Evolutionary conservation across 352 stramenopile genomes (phyloP), one percentile per base, ranked within the genome.

Genomic region (Phytophthora ohioensis): DNA sequence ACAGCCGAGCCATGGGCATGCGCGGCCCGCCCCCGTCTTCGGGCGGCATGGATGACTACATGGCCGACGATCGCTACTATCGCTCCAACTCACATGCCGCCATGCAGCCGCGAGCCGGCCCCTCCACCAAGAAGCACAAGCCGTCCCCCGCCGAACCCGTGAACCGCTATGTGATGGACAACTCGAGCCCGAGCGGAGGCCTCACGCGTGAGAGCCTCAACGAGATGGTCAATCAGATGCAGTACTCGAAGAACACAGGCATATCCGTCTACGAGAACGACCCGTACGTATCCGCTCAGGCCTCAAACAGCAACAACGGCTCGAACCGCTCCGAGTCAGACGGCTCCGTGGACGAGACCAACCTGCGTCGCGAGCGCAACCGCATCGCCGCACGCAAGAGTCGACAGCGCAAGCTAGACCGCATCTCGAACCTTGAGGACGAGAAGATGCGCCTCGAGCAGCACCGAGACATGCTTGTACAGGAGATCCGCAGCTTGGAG

Each of bases 381-480:
- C 88, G 88, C 56, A 94, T 95, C 60, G 88, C 88, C 0, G 88
- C 88, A 10, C 81, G 88, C 39, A 95, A 95, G 65, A 92, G 82
- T 47, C 85, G 88, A 4, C 88, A 95, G 62, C 85, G 88, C 69
- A 95, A 95, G 63, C 67, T 95, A 13, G 88, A 95, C 73, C 88
- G 88, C 59, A 95, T 95, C 62, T 93, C 88, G 30, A 93, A 91
- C 66, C 76, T 95, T 3, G 88, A 95, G 73, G 88, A 94, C 66
- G 88, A 95, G 71, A 95, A 95, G 69, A 90, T 90, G 80, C 88
- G 88, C 0, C 83, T 95, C 9, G 88, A 95, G 73, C 87, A 93
- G 67, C 87, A 94, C 76, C 87, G 88, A 27, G 88, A 95, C 69
- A 93, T 93, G 85, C 73, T 95, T 15, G 79, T 95, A 36, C 87